These are phyloP conservation scores for Trypethelium eluteriae DNA, from an alignment of 495 filamentous ascomycete species.

Conservation along the genomic window DNA sequence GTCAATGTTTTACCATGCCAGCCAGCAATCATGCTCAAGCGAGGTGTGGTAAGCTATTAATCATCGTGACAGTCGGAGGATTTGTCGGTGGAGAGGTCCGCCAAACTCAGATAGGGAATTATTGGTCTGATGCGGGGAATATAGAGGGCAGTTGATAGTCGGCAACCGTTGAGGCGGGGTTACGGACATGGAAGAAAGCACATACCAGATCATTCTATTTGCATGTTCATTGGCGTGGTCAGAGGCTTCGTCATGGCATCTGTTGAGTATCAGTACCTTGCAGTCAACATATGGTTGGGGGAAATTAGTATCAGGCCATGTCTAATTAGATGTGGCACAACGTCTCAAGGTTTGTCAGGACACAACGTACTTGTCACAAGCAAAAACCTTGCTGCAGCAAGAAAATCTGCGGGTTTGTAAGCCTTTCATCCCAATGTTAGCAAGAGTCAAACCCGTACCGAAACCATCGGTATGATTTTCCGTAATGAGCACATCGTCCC, in stretches of 20 bases:
- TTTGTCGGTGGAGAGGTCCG: not conserved
- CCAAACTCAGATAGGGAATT: not conserved
- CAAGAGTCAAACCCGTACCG: slow-evolving; percentile 43
- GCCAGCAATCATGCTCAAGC: not conserved
- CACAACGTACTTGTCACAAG: slow-evolving; percentile 60
- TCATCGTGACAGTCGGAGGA: not conserved
- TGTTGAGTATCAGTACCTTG: slow-evolving; percentile 21
- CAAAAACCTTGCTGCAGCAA: slow-evolving; percentile 60
- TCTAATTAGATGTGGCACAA: too few relatives aligned
- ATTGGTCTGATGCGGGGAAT: not conserved
- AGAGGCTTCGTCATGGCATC: slow-evolving; percentile 67
- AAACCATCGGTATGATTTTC: slow-evolving; percentile 80
- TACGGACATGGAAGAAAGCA: not conserved
- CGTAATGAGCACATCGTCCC: slow-evolving; percentile 73
- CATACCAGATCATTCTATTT: slow-evolving; percentile 76
- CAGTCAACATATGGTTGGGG: not conserved
- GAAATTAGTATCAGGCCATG: too few relatives aligned
- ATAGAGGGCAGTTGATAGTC: not conserved
- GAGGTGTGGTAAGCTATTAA: slow-evolving; percentile 1
- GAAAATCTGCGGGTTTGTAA: slow-evolving; percentile 42
- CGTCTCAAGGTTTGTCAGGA: not conserved
- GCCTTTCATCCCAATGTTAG: slow-evolving; percentile 35
- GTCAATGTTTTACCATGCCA: not conserved
- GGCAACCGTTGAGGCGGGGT: not conserved
- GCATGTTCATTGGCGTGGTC: slow-evolving; percentile 78